Conservation (phyloP, 306 rosid species). For the Begonia peltatifolia region DNA sequence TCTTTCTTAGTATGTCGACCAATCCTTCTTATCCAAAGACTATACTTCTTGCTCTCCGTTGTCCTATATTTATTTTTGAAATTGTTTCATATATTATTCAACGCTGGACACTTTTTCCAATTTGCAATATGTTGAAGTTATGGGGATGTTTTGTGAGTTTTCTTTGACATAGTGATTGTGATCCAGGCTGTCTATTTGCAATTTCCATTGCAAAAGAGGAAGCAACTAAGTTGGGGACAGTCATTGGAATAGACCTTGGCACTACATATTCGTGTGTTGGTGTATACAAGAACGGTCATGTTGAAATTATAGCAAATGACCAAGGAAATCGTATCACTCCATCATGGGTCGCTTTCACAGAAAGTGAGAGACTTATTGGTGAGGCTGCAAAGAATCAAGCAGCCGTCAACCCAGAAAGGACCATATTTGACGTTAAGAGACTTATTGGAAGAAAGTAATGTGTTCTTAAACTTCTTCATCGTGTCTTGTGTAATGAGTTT, state of each 20-base stretch:
- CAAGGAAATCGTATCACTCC: slow-evolving; percentile 99
- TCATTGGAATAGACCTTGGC: slow-evolving; percentile 93
- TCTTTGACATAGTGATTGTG: not conserved
- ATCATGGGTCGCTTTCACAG: slow-evolving; percentile 90
- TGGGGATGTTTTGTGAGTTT: not conserved
- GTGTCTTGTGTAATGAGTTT: not conserved
- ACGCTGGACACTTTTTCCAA: not conserved
- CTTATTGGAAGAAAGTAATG: slow-evolving; percentile 91
- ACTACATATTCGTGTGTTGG: slow-evolving; percentile 98
- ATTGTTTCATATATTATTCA: not conserved
- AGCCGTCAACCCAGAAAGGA: slow-evolving; percentile 87
- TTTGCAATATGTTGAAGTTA: too few relatives aligned
- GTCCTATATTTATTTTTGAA: not conserved
- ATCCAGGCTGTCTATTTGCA: slow-evolving; percentile 60
- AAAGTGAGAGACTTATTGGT: slow-evolving; percentile 81
- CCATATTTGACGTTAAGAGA: slow-evolving; percentile 94
- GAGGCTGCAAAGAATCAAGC: slow-evolving; percentile 99
- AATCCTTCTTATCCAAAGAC: too few relatives aligned
- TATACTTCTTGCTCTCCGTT: not conserved
- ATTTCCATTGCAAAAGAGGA: slow-evolving; percentile 84
- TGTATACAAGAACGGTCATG: slow-evolving; percentile 92
- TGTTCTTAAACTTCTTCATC: not conserved
- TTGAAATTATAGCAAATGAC: slow-evolving; percentile 96
- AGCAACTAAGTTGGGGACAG: slow-evolving; percentile 78
- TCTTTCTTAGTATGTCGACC: not conserved